Conservation (phyloP, 495 filamentous ascomycete genomes). For the Neurospora pannonica region DNA sequence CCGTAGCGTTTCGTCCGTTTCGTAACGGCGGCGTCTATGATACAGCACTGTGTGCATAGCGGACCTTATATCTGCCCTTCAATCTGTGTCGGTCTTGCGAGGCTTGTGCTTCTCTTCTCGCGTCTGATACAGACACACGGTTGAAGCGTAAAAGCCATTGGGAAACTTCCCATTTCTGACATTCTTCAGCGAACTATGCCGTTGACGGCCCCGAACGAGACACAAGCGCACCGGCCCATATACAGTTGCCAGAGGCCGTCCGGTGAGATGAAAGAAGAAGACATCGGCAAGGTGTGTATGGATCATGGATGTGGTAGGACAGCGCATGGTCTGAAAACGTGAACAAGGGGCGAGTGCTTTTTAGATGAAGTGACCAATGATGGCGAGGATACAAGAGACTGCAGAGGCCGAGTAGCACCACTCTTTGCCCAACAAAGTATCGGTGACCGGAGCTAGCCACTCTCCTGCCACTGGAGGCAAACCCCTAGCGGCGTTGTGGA, state of each 20-base stretch:
- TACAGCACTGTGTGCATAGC: background rate
- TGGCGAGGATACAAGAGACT: constrained; percentile 3
- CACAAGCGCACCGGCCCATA: background rate
- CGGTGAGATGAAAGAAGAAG: constrained; percentile 19
- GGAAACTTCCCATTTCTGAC: background rate
- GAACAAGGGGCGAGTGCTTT: constrained; percentile 29
- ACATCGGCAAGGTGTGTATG: constrained; percentile 29
- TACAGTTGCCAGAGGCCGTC: background rate
- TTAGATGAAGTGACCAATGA: constrained; percentile 43
- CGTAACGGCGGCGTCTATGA: background rate
- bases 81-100: background rate
- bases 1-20: background rate
- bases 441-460: constrained; percentile 35
- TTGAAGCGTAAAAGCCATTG: background rate
- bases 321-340: constrained; percentile 33
- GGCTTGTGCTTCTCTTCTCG: background rate
- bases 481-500: constrained; percentile 2
- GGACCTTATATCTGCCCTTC: background rate
- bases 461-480: constrained; percentile 18
- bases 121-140: background rate
- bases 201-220: background rate
- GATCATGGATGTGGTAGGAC: constrained; percentile 33
- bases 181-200: background rate
- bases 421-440: constrained; percentile 35
- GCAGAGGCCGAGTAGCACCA: constrained; percentile 22